phyloP scores from a whole-genome alignment of 163 green algal species.

The Smithsoniella earleae region DNA sequence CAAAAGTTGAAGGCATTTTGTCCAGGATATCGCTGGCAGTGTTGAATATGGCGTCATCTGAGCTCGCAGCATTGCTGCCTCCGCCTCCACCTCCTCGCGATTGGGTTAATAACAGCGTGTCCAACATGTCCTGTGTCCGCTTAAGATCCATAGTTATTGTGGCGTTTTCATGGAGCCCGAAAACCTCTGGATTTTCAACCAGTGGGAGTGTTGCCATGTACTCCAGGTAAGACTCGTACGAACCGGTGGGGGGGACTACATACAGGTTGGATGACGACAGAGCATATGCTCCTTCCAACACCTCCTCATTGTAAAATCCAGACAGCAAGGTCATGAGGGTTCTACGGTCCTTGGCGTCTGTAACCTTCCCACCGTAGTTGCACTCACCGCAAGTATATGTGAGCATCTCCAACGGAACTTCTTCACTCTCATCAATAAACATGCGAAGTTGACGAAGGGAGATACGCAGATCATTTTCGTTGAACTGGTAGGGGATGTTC shows the following conservation, averaged over 20 bases:
- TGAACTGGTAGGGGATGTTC: conserved; percentile 74
- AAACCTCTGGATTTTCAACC: conserved; percentile 53
- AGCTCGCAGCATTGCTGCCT: background rate
- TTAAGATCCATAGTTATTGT: conserved; percentile 66
- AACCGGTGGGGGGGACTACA: conserved; percentile 37
- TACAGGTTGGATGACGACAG: conserved; percentile 48
- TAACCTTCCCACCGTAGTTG: conserved; percentile 72
- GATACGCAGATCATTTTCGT: conserved; percentile 69
- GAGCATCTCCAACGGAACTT: conserved; percentile 59
- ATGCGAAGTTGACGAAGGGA: conserved; percentile 55
- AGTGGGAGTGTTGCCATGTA: conserved; percentile 57
- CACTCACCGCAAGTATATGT: conserved; percentile 61
- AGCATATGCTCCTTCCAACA: conserved; percentile 40
- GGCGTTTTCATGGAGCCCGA: conserved; percentile 64
- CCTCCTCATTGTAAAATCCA: conserved; percentile 21
- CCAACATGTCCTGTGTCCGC: conserved; percentile 49
- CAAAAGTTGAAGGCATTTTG: conserved; percentile 53
- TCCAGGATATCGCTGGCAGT: conserved; percentile 50
- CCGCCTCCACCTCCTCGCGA: conserved; percentile 32
- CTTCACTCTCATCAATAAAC: conserved; percentile 52
- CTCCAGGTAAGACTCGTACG: conserved; percentile 52
- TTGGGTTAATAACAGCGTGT: conserved; percentile 56
- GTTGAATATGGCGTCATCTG: conserved; percentile 16
- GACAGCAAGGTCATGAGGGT: conserved; percentile 36
- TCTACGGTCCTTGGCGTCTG: conserved; percentile 55